Conservation (phyloP, 768 basidiomycete species). For the Boletus eberwhitei region DNA sequence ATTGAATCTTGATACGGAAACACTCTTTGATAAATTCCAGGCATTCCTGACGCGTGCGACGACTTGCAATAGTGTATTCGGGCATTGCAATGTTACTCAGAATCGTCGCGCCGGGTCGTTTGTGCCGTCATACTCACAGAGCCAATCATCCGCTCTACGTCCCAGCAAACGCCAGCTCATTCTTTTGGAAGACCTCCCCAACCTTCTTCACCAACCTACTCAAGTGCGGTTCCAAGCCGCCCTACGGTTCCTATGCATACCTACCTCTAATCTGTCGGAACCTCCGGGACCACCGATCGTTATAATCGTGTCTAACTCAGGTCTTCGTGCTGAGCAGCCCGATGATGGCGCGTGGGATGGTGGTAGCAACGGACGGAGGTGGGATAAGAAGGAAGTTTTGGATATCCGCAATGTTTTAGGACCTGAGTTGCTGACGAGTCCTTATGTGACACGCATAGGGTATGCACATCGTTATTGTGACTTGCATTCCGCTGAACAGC, state of each 20-base stretch:
- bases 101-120: slow-evolving; percentile 1
- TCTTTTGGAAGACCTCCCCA: slow-evolving; percentile 88
- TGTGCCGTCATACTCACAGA: slow-evolving; percentile 1
- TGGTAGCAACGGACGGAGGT: slow-evolving; percentile 38
- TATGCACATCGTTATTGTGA: slow-evolving; percentile 34
- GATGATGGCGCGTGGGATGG: slow-evolving; percentile 49
- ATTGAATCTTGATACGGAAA: slow-evolving; percentile 12
- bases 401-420: slow-evolving; percentile 73
- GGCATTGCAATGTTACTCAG: slow-evolving; percentile 5
- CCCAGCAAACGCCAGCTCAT: slow-evolving; percentile 52
- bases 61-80: slow-evolving; percentile 54
- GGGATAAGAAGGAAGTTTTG: slow-evolving; percentile 52
- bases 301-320: slow-evolving; percentile 79
- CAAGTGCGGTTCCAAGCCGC: slow-evolving; percentile 71
- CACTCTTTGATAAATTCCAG: slow-evolving; percentile 64
- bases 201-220: slow-evolving; percentile 72
- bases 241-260: slow-evolving; percentile 50
- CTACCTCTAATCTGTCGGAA: slow-evolving; percentile 21
- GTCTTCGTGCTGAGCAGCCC: slow-evolving; percentile 63
- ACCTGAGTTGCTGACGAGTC: slow-evolving; percentile 60
- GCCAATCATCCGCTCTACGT: not conserved
- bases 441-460: slow-evolving; percentile 79
- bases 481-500: not conserved
- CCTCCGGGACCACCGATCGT: slow-evolving; percentile 58
- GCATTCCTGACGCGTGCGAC: slow-evolving; percentile 71